Conservation (phyloP, 208 protist species). For the Trichomonas tenax region DNA sequence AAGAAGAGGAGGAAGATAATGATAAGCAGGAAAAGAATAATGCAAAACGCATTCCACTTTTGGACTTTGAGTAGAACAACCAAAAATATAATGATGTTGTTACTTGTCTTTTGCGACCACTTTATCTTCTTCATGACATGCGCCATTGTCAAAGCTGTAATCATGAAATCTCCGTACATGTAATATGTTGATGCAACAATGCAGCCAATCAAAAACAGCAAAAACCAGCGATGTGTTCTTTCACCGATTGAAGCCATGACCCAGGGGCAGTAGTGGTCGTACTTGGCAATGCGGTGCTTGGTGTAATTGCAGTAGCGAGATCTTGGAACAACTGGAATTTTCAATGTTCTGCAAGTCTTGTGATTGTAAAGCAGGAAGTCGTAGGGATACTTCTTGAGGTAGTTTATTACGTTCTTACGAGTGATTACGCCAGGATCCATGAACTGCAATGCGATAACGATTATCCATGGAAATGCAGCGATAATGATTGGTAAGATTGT, state of each 20-base stretch:
- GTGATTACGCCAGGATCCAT: not conserved
- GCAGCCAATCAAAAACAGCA: not conserved
- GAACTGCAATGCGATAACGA: not conserved
- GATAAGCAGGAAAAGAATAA: not conserved
- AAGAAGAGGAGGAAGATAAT: not conserved
- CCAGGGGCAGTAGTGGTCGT: conserved; percentile 12
- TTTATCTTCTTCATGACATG: not conserved
- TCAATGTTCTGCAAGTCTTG: not conserved
- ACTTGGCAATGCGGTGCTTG: not conserved
- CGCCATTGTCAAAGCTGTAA: not conserved
- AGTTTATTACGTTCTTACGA: not conserved
- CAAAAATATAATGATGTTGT: not conserved
- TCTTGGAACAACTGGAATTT: not conserved
- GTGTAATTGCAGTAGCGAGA: not conserved
- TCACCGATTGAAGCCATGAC: conserved; percentile 1
- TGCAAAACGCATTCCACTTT: not conserved
- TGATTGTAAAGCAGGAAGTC: not conserved
- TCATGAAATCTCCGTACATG: not conserved
- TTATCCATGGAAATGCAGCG: not conserved
- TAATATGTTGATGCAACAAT: not conserved
- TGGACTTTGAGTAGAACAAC: not conserved
- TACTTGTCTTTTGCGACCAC: not conserved
- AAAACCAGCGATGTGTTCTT: not conserved
- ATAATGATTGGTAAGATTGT: not conserved
- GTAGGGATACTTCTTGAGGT: not conserved